Base-by-base conservation (phyloP, 1,284 basidiomycete genomes). In the Ganoderma resinaceum region DNA sequence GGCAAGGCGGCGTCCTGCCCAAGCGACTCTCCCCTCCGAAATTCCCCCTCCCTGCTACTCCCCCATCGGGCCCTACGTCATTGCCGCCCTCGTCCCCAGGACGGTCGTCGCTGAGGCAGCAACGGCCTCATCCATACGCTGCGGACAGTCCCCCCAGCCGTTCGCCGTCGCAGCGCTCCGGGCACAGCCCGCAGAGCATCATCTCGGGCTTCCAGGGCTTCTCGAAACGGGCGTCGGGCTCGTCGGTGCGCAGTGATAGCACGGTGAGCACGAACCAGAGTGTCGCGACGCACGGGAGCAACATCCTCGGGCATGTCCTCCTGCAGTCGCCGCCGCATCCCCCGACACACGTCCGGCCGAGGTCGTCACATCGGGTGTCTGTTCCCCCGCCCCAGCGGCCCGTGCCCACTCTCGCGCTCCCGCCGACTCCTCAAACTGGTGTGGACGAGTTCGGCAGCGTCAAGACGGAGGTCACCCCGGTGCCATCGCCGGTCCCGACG, bases 351-450 rank as follows among this genome's bases (percentile, higher is more conserved):
- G 62, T 66, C 18, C 69, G 75, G 40, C 78, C 79, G 49, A 68
- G 74, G 29, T 80, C 84, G 5, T 74, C 83, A 16, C 90, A 79
- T 76, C 83, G 91, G 57, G 76, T 82, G 40, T 91, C 90, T 5
- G 84, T 90, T 76, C 90, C 89, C 2, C 90, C 90, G 11, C 91
- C 91, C 3, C 86, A 86, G 61, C 87, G 89, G 14, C 91, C 91
- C 42, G 86, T 89, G 6, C 91, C 91, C 0, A 89, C 83, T 23
- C 85, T 84, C 65, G 90, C 91, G 9, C 86, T 90, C 14, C 91
- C 91, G 37, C 90, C 90, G 66, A 87, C 91, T 4, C 91, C 90
- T 2, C 76, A 76, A 18, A 70, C 76, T 1, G 66, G 62, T 7
- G 63, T 70, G 8, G 68, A 80, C 38, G 72, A 70, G 46, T 73